Conservation (phyloP, 2,329 filamentous ascomycete species). For the Teratosphaeria viscida region DNA sequence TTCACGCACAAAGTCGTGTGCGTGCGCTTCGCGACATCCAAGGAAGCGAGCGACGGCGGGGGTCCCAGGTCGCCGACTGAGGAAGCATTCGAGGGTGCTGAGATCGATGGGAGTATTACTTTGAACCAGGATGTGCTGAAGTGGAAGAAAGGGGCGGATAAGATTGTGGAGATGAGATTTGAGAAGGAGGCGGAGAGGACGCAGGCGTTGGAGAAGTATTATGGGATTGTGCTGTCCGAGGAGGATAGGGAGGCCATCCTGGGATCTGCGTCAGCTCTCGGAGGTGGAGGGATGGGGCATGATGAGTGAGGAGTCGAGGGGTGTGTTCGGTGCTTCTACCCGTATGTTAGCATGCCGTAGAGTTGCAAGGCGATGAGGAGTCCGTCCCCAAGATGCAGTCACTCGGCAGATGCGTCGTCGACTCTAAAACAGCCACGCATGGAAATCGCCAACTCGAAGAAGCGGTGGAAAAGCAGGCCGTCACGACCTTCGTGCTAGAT, state of each 20-base stretch:
- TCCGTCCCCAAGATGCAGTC: too few species aligned
- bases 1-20: slow-evolving; percentile 36
- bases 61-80: slow-evolving; percentile 7
- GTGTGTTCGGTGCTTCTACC: too few species aligned
- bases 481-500: too few species aligned
- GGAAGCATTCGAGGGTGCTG: slow-evolving; percentile 5
- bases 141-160: slow-evolving; percentile 23
- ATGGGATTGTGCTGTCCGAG: slow-evolving; percentile 33
- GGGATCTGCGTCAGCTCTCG: slow-evolving; percentile 11
- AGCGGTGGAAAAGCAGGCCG: too few species aligned
- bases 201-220: slow-evolving; percentile 34
- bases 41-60: slow-evolving; percentile 6
- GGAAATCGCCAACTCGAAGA: too few species aligned
- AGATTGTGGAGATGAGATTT: slow-evolving; percentile 30
- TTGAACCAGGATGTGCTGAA: slow-evolving; percentile 17
- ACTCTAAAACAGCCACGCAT: too few species aligned
- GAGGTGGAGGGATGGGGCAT: neutral
- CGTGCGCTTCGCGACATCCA: slow-evolving; percentile 12
- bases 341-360: too few species aligned
- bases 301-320: neutral
- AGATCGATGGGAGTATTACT: slow-evolving; percentile 16
- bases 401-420: too few species aligned
- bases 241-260: slow-evolving; percentile 31
- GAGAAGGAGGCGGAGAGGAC: slow-evolving; percentile 33
- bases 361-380: too few species aligned